A percentile compares a stretch with the other conserved stretches of the same genome.
Conservation (phyloP, 1,284 basidiomycete genomes). For the Ustilago curta region DNA sequence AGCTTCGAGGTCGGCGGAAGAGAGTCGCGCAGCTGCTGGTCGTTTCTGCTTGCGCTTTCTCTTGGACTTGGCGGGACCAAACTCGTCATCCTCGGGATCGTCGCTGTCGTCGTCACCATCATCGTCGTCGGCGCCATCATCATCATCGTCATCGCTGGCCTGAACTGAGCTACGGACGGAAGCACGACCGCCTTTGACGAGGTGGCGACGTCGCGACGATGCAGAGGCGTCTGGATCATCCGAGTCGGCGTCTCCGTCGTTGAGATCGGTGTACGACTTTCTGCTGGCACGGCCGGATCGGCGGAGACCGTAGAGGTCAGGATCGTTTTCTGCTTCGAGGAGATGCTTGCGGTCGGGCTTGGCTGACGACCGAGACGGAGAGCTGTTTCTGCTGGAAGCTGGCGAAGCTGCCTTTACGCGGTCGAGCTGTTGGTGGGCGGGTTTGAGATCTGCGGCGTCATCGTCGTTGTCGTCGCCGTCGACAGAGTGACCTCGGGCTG, state of each 20-base stretch:
- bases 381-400: constrained; percentile 39
- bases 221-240: constrained; percentile 36
- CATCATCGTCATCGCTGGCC: constrained; percentile 70
- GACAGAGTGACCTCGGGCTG: not conserved
- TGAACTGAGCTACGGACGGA: constrained; percentile 47
- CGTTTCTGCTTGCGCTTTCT: constrained; percentile 32
- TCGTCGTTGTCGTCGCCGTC: constrained; percentile 11
- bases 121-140: constrained; percentile 70
- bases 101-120: constrained; percentile 80
- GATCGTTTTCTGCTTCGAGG: constrained; percentile 61
- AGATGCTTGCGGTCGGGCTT: constrained; percentile 51
- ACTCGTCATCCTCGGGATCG: constrained; percentile 75
- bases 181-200: constrained; percentile 37
- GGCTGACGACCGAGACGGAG: constrained; percentile 38
- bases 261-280: constrained; percentile 50
- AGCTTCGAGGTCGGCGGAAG: constrained; percentile 51
- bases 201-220: constrained; percentile 38
- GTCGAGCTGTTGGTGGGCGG: constrained; percentile 40
- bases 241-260: constrained; percentile 43
- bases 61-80: constrained; percentile 29
- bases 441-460: constrained; percentile 24
- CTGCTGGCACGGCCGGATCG: constrained; percentile 68
- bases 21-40: constrained; percentile 28
- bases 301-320: constrained; percentile 69
- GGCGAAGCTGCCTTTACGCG: constrained; percentile 32